Conservation (phyloP, 2,329 filamentous ascomycete species). For the Diaporthe citriasiana region DNA sequence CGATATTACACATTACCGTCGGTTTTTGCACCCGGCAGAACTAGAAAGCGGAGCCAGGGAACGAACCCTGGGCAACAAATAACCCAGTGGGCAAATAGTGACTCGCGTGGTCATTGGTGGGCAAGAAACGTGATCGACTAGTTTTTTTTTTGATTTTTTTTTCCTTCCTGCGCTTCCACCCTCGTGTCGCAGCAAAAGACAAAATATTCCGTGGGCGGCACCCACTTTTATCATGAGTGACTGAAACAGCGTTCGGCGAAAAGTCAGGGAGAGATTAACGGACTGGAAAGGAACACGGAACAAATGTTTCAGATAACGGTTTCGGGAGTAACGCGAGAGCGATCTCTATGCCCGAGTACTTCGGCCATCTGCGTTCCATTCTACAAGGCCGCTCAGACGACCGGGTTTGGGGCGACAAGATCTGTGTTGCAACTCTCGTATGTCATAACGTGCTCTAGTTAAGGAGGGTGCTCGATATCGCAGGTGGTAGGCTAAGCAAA, state of each 20-base stretch:
- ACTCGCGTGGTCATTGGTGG: constrained; percentile 27
- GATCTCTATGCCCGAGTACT: constrained; percentile 21
- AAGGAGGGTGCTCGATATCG: constrained; percentile 29
- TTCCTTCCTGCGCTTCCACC: neutral
- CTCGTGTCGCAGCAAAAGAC: neutral
- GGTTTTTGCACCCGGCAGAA: constrained; percentile 6
- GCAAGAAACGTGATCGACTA: constrained; percentile 28
- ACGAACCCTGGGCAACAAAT: constrained; percentile 11
- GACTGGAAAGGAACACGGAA: constrained; percentile 24
- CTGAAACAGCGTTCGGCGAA: constrained; percentile 24
- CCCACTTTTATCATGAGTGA: constrained; percentile 19
- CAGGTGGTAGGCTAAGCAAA: constrained; percentile 22
- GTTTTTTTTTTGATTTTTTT: constrained; percentile 1
- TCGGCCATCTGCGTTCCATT: neutral
- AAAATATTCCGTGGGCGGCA: constrained; percentile 10
- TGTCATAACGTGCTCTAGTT: constrained; percentile 26
- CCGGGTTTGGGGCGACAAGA: constrained; percentile 13
- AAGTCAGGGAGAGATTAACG: constrained; percentile 29
- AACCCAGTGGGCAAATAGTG: constrained; percentile 7
- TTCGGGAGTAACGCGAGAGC: constrained; percentile 31
- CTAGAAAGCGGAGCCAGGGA: constrained; percentile 9
- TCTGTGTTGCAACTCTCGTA: constrained; percentile 26
- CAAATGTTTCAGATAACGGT: constrained; percentile 38
- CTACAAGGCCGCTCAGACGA: constrained; percentile 23
- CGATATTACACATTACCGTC: constrained; percentile 28